phyloP scores from a whole-genome alignment of 805 yeast genomes.

The Suhomyces emberorum region DNA sequence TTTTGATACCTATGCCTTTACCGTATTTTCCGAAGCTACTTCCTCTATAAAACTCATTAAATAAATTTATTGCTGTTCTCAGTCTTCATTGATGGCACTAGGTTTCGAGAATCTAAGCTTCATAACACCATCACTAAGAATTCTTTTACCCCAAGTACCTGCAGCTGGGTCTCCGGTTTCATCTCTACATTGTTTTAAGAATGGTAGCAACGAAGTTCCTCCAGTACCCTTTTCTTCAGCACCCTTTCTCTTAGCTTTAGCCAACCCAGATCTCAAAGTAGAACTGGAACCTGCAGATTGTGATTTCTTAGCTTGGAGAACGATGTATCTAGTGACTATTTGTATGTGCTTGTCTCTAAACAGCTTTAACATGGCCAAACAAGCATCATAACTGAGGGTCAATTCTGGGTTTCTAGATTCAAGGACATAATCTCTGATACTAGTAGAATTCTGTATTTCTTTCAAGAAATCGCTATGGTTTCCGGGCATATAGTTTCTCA shows the following conservation, averaged over 20 bases:
- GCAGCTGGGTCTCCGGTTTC: constrained; percentile 95
- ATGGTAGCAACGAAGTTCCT: constrained; percentile 87
- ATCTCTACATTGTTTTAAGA: constrained; percentile 91
- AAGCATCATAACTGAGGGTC: constrained; percentile 76
- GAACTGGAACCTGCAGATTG: constrained; percentile 51
- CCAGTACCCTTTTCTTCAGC: constrained; percentile 82
- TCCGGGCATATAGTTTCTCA: constrained; percentile 90
- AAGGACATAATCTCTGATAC: constrained; percentile 62
- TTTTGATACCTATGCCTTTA: too few relatives aligned
- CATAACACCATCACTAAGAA: constrained; percentile 55
- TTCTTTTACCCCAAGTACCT: constrained; percentile 83
- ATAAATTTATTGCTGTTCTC: too few relatives aligned
- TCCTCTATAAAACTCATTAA: too few relatives aligned
- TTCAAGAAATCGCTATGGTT: constrained; percentile 73
- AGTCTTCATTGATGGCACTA: constrained; percentile 42
- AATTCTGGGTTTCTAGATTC: constrained; percentile 50
- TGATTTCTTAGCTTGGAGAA: constrained; percentile 68
- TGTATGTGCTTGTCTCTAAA: constrained; percentile 93
- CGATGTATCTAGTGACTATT: constrained; percentile 82
- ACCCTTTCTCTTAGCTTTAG: constrained; percentile 44
- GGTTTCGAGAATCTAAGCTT: constrained; percentile 36
- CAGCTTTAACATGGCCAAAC: constrained; percentile 80
- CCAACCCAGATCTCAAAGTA: constrained; percentile 67
- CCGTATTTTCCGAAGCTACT: too few relatives aligned
- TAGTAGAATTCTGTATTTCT: constrained; percentile 55